phyloP scores from a whole-genome alignment of 768 basidiomycete species.

The Lentinula raphanica region DNA sequence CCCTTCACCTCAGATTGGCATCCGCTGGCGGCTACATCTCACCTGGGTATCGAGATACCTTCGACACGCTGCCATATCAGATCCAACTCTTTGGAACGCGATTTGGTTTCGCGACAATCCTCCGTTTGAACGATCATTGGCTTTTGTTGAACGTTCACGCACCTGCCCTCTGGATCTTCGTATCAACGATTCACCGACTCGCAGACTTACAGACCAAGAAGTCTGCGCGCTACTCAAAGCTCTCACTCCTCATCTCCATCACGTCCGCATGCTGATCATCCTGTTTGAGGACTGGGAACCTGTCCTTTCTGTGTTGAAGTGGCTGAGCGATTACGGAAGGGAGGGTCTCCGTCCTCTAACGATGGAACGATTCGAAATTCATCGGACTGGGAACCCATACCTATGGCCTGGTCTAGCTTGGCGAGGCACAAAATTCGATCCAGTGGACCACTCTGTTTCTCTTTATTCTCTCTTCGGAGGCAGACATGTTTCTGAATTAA shows the following conservation, averaged over 20 bases:
- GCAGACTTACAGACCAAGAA: constrained; percentile 32
- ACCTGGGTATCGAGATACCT: constrained; percentile 58
- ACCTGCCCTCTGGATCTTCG: constrained; percentile 55
- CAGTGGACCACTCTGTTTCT: constrained; percentile 26
- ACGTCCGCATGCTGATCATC: constrained; percentile 55
- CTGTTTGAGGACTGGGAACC: constrained; percentile 54
- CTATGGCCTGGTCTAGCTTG: constrained; percentile 33
- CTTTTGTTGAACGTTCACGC: constrained; percentile 56
- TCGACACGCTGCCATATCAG: constrained; percentile 43
- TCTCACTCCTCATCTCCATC: constrained; percentile 47
- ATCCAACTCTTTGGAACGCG: constrained; percentile 57
- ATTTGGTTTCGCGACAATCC: constrained; percentile 56
- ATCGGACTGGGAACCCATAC: constrained; percentile 47
- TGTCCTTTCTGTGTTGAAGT: constrained; percentile 44
- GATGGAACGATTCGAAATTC: constrained; percentile 63
- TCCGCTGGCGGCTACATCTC: constrained; percentile 39
- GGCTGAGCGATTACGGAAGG: constrained; percentile 26
- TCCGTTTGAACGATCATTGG: constrained; percentile 44
- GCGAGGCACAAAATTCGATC: constrained; percentile 26
- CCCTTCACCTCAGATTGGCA: constrained; percentile 26
- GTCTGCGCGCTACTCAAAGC: constrained; percentile 46
- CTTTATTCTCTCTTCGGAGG: constrained; percentile 46
- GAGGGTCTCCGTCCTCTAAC: constrained; percentile 28
- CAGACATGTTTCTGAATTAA: constrained; percentile 37
- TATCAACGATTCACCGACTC: constrained; percentile 40